Evolutionary conservation across 2,329 filamentous ascomycete genomes (phyloP).

Genomic region (Colletotrichum tabaci): DNA sequence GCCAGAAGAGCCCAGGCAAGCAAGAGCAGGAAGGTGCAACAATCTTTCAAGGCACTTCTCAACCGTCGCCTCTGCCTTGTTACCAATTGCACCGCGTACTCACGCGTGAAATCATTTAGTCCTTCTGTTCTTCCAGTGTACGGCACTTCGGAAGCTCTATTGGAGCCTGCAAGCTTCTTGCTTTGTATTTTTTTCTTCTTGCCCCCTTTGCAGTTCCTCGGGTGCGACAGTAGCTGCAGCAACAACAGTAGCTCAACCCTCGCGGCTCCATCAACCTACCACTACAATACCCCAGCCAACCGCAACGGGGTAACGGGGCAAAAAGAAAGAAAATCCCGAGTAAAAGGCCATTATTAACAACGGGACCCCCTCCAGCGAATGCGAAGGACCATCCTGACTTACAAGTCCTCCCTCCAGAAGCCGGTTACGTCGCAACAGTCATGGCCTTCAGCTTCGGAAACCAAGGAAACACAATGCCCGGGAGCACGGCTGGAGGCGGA

Average conservation of each 20-base stretch:
- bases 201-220: background rate
- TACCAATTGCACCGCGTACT: constrained; percentile 28
- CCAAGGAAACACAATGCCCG: constrained; percentile 60
- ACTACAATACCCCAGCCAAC: background rate
- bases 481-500: constrained; percentile 57
- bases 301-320: constrained; percentile 2
- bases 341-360: constrained; percentile 22
- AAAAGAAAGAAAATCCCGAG: background rate
- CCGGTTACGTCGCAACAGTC: constrained; percentile 56
- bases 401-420: constrained; percentile 44
- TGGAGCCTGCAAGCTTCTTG: constrained; percentile 13
- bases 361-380: constrained; percentile 41
- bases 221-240: constrained; percentile 29
- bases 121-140: constrained; percentile 1
- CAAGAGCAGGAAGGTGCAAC: constrained; percentile 24
- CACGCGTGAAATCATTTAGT: constrained; percentile 1
- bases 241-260: constrained; percentile 1
- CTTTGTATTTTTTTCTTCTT: background rate
- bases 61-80: constrained; percentile 6
- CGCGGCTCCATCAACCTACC: constrained; percentile 17
- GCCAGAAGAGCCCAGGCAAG: constrained; percentile 24
- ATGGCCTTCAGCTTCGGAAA: constrained; percentile 78
- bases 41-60: constrained; percentile 13
- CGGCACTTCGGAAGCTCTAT: constrained; percentile 12
- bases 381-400: constrained; percentile 48